These are phyloP conservation scores for Collybia mongolica DNA, from an alignment of 768 basidiomycete species.

Conservation along the genomic window DNA sequence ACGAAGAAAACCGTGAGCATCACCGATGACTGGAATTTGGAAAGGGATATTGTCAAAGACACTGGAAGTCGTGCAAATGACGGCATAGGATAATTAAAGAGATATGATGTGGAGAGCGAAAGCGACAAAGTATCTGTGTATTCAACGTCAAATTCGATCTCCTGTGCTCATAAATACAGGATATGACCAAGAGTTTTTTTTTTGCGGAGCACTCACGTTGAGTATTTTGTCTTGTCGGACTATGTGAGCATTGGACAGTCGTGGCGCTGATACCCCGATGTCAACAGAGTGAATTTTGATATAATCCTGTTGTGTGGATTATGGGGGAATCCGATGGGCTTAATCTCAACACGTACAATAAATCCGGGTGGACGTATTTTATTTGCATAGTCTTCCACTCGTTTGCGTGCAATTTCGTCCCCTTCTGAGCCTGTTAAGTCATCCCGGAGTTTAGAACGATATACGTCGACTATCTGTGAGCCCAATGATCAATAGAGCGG, in stretches of 20 bases:
- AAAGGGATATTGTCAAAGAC: slow-evolving; percentile 75
- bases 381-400: slow-evolving; percentile 82
- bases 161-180: slow-evolving; percentile 36
- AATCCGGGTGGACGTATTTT: slow-evolving; percentile 67
- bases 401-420: slow-evolving; percentile 77
- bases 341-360: slow-evolving; percentile 49
- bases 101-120: slow-evolving; percentile 78
- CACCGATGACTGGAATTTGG: slow-evolving; percentile 69
- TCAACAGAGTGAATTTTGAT: slow-evolving; percentile 85
- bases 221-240: slow-evolving; percentile 27
- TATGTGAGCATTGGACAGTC: slow-evolving; percentile 68
- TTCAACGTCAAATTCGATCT: slow-evolving; percentile 78
- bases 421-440: slow-evolving; percentile 71
- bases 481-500: neutral
- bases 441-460: slow-evolving; percentile 74
- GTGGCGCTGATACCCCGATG: slow-evolving; percentile 79
- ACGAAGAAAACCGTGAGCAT: slow-evolving; percentile 18
- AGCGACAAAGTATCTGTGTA: slow-evolving; percentile 85
- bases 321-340: neutral
- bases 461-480: slow-evolving; percentile 65
- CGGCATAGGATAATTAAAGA: slow-evolving; percentile 81
- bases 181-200: too few relatives aligned
- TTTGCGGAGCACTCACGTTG: slow-evolving; percentile 24
- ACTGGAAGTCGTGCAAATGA: slow-evolving; percentile 84
- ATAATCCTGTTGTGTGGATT: slow-evolving; percentile 56